Base-by-base conservation (phyloP, 352 stramenopile genomes). In the Globisporangium alternatum region DNA sequence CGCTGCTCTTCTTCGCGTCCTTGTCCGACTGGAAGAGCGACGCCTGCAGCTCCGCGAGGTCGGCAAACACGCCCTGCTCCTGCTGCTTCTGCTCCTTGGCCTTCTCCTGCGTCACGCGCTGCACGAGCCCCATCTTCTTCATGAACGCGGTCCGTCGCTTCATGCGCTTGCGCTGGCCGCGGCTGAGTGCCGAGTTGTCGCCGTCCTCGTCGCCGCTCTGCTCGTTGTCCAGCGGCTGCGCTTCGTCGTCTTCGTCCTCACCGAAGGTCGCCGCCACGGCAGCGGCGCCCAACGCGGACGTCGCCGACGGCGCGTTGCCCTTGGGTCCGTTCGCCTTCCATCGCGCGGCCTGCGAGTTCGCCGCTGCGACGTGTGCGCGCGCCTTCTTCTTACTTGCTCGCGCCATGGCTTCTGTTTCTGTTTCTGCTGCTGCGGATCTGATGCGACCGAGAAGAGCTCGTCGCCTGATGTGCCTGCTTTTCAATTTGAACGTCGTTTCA, bases 81-180 rank as follows among this genome's bases (percentile, higher is more conserved):
- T 72, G 25, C 53, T 81, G 75, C 69, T 89, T 81, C 49, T 72
- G 65, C 41, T 76, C 62, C 53, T 64, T 75, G 25, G 75, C 66
- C 64, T 90, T 83, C 54, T 90, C 81, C 51, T 75, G 51, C 53
- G 77, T 62, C 52, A 91, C 80, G 60, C 83, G 83, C 15, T 86
- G 71, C 57, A 94, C 87, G 33, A 96, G 75, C 4, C 85, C 87
- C 83, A 94, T 94, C 70, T 95, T 95, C 60, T 81, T 82, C 76
- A 94, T 80, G 68, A 95, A 94, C 58, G 87, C 85, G 15, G 71
- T 71, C 15, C 87, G 87, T 5, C 85, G 83, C 68, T 94, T 95
- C 45, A 92, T 76, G 0, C 87, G 87, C 62, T 95, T 95, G 68
- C 87, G 83, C 65, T 95, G 87, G 1, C 87, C 87, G 31, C 87